These are phyloP conservation scores for Dendrobium huoshanense DNA, from an alignment of 106 monocot species.

Conservation along the genomic window DNA sequence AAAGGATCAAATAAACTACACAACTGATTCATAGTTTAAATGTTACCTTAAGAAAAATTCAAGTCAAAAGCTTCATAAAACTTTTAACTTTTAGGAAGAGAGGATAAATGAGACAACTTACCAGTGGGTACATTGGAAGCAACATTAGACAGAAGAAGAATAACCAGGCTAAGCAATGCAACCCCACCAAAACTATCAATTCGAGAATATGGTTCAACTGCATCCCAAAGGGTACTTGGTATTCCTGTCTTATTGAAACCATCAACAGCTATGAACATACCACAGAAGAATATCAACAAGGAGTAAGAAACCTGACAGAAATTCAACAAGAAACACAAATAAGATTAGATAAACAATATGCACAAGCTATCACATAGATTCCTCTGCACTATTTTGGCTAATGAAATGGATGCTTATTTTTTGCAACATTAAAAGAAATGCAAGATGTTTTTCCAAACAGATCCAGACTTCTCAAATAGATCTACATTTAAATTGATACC, in stretches of 20 bases:
- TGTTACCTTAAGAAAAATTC: background rate
- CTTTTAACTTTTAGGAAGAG: background rate
- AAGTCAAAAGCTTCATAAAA: background rate
- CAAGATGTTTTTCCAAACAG: too few relatives aligned
- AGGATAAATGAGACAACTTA: background rate
- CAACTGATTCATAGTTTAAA: too few relatives aligned
- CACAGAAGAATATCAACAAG: constrained; percentile 7
- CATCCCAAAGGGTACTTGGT: constrained; percentile 1
- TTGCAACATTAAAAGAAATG: background rate
- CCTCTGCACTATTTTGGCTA: background rate
- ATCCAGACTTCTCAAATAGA: too few relatives aligned
- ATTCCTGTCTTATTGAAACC: constrained; percentile 13
- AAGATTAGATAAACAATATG: background rate
- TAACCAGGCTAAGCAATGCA: constrained; percentile 3
- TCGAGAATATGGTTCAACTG: background rate
- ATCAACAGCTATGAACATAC: constrained; percentile 13
- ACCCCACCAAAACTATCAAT: constrained; percentile 6
- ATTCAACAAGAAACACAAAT: background rate
- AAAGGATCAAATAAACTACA: too few relatives aligned
- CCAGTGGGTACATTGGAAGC: constrained; percentile 7
- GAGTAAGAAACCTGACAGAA: constrained; percentile 12
- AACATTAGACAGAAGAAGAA: constrained; percentile 9
- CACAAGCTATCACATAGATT: background rate
- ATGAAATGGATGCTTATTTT: background rate
- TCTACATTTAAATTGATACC: too few relatives aligned